Percentiles rank a stretch among this genome's conserved stretches.
Evolutionary conservation across 176 grass and related monocot species (phyloP).

Genomic region (Sorghum bicolor): DNA sequence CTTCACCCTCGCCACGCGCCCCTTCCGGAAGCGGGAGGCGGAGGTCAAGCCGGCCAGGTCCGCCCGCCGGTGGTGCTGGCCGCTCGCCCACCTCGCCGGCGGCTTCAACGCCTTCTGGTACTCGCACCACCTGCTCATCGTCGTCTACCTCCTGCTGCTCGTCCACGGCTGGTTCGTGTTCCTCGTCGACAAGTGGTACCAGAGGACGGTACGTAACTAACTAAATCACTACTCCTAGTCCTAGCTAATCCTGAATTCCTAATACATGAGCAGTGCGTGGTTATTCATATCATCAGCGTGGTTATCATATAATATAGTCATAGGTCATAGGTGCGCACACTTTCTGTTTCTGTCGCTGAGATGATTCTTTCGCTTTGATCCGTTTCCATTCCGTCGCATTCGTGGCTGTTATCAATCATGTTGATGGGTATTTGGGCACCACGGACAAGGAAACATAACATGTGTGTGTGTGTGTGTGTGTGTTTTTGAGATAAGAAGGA

Average conservation of each 20-base stretch:
- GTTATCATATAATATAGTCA: too few relatives aligned
- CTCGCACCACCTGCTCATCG: slow-evolving; percentile 88
- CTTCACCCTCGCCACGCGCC: slow-evolving; percentile 76
- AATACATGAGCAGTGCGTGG: too few relatives aligned
- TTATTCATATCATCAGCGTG: too few relatives aligned
- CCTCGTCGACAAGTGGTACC: slow-evolving; percentile 68
- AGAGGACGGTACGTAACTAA: slow-evolving; percentile 51
- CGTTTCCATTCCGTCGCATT: background rate
- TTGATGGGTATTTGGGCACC: background rate
- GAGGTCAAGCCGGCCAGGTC: too few relatives aligned
- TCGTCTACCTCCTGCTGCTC: slow-evolving; percentile 71
- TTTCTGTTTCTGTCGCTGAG: background rate
- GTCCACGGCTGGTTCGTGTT: slow-evolving; percentile 76
- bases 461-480: too few relatives aligned
- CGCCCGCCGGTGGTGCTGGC: background rate
- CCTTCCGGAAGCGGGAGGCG: slow-evolving; percentile 37
- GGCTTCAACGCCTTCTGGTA: slow-evolving; percentile 99
- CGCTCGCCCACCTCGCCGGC: slow-evolving; percentile 61
- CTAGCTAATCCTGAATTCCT: too few relatives aligned
- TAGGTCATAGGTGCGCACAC: too few relatives aligned
- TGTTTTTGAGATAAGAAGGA: too few relatives aligned
- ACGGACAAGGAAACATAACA: background rate
- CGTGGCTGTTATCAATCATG: background rate
- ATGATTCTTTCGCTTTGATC: background rate
- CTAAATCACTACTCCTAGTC: too few relatives aligned